Base-by-base conservation (phyloP, 768 basidiomycete species). In the Solioccasus polychromus region DNA sequence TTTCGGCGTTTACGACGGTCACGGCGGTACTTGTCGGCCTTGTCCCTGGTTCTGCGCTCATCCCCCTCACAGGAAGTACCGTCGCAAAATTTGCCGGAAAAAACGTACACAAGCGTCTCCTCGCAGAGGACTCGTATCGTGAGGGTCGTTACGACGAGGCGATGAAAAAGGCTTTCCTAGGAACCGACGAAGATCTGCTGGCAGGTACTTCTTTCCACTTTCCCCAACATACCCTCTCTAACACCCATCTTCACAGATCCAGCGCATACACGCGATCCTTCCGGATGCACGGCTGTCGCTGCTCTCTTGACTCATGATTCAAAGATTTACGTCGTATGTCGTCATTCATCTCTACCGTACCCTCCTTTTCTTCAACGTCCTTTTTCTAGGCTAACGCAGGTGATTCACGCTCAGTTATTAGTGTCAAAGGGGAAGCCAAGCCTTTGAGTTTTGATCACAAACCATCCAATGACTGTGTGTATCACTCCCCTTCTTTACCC, bases 1-100 rank as follows among this genome's bases (percentile, higher is more conserved):
- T 71, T 96, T 98, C 58, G 95, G 88, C 23, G 94, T 99, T 2
- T 98, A 96, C 61, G 96, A 99, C 69, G 96, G 96, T 24, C 96
- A 99, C 63, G 96, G 96, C 49, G 96, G 95, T 92, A 60, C 54
- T 79, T 22, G 11, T 31, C 19, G 37, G 23, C 34, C 24, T 12
- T 18, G 5, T 22, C 19, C 44, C n/a, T 9, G 12, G 1, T 29
- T 12, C 15, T 25, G 1, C 15, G 29, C 46, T 58, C 40, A 49
- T 34, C 18, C 38, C 19, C 40, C 35, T 28, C 44, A 4, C 55
- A 95, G 92, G 92, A 30, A 76, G 82, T 23, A 78, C 83, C 5
- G 88, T 92, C n/a, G 90, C 92, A 22, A 80, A 76, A 66, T 96
- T 83, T 67, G 88, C 93, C 3, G 93, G 93, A 28, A 73, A 82